Base-by-base conservation (phyloP, 2,329 filamentous ascomycete species). In the Diaporthe ampelina region DNA sequence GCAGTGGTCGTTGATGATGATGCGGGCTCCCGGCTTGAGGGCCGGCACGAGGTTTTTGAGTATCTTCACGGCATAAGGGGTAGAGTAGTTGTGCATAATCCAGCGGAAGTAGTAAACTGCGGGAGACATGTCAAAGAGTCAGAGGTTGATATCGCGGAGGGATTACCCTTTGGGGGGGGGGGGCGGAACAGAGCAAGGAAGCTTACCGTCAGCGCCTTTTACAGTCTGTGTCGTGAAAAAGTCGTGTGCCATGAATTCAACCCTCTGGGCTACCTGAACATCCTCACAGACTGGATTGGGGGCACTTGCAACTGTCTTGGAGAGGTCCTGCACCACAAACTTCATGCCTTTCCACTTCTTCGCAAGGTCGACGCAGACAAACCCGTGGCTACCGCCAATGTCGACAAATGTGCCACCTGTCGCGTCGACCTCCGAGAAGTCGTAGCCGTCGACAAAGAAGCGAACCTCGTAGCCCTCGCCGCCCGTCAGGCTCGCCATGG, bases 31-130 rank as follows among this genome's bases (percentile, higher is more conserved):
- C 1, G 88, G 85, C 80, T 91, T 88, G 69, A 91, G 81, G 45
- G 89, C 86, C 1, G 89, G 89, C 2, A 90, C 81, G 11, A 91
- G 82, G 26, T 85, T 86, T 75, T 84, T 83, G 50, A 88, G 81
- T 52, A 91, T 87, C 58, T 84, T 83, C 58, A 87, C 78, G 5
- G 86, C 85, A 72, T 89, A 88, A 3, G 85, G 85, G 19, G 89
- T 89, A 0, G 89, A 87, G 82, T 90, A 90, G 81, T 92, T 91
- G 79, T 92, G 90, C 10, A 92, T 81, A 76, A 92, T 91, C 85
- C 87, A 88, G 63, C 89, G 87, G 80, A 91, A 87, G 77, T 88
- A 85, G 81, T 91, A 92, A 24, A 91, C 83, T 86, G 67, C 24
- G 19, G 19, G 17, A 45, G 1, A 45, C 1, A 11, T 17, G 24